Percentiles rank a stretch among this genome's conserved stretches.
Conservation (phyloP, 2,329 filamentous ascomycete genomes). For the Penicillium sp. region DNA sequence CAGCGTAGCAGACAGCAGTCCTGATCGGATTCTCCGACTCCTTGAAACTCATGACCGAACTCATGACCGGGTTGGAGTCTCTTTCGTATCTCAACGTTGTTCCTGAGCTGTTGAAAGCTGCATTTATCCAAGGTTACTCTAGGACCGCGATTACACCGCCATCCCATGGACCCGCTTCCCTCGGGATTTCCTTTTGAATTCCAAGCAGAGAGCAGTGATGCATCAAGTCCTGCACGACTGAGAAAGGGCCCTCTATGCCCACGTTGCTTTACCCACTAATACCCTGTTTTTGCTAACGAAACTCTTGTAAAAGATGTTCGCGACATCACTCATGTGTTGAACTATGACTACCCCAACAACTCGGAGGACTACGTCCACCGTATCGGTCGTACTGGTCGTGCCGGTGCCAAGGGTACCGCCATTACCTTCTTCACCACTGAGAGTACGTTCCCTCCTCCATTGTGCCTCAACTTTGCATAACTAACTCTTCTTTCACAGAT, state of each 20-base stretch:
- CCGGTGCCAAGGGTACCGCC: conserved; percentile 86
- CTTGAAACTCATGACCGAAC: conserved; percentile 62
- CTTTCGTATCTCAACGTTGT: conserved; percentile 37
- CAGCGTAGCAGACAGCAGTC: conserved; percentile 66
- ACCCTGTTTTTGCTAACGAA: conserved; percentile 71
- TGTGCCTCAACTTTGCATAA: background rate
- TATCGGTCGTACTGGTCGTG: conserved; percentile 65
- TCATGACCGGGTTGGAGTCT: conserved; percentile 73
- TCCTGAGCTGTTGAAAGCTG: conserved; percentile 58
- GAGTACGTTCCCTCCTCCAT: conserved; percentile 62
- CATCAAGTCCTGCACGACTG: conserved; percentile 59
- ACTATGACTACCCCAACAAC: conserved; percentile 99
- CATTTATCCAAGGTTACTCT: conserved; percentile 65
- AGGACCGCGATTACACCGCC: conserved; percentile 58
- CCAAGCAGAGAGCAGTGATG: conserved; percentile 56
- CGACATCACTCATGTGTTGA: conserved; percentile 99
- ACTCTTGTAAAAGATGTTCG: conserved; percentile 82
- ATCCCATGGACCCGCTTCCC: conserved; percentile 48
- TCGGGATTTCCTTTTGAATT: conserved; percentile 44
- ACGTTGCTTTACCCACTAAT: conserved; percentile 41
- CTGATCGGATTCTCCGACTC: conserved; percentile 58
- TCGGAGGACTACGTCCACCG: conserved; percentile 67
- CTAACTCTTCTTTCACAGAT: conserved; percentile 50
- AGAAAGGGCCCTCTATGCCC: conserved; percentile 49
- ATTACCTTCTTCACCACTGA: conserved; percentile 99